Base-by-base conservation (phyloP, 2,329 filamentous ascomycete genomes). In the Penicillium hesseltinei region DNA sequence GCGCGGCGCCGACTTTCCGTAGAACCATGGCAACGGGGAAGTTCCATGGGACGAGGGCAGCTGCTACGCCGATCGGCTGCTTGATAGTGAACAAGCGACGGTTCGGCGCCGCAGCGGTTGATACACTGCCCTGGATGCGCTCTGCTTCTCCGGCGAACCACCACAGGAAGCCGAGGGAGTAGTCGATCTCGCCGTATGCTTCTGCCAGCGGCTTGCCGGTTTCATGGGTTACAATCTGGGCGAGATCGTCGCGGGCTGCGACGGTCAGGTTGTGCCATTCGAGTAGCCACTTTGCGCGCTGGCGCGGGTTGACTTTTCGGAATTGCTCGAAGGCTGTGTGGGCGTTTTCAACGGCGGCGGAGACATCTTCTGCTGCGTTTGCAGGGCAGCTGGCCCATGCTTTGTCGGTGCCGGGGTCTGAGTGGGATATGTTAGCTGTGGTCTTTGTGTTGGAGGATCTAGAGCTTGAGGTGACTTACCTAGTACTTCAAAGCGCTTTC, bases 11-110 rank as follows among this genome's bases (percentile, higher is more conserved):
- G 2, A 82, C 86, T 69, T 90, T 91, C 33, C 88, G 79, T 51
- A 89, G 71, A 7, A 89, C 81, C 84, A 90, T 79, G 33, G 85
- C 86, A 50, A 88, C 79, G 0, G 86, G 86, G 62, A 89, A 89
- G 66, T 90, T 89, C 88, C 88, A 90, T 5, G 88, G 88, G 2
- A 90, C 87, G 17, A 91, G 75, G 0, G 87, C 88, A 0, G 82
- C 87, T 0, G 83, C 80, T 11, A 89, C 86, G 54, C 88, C 88
- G 57, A 90, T 81, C 0, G 88, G 88, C 72, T 90, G 88, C 77
- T 92, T 92, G 64, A 92, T 82, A 0, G 87, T 88, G 59, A 92
- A 83, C 3, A 87, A 80, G 13, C 88, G 80, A 6, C 89, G 78
- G 33, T 85, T 84, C 0, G 88, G 84, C 0, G 83, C 75, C 0